Evolutionary conservation across 352 stramenopile genomes (phyloP).

Genomic region (Phytopythium kandeliae): DNA sequence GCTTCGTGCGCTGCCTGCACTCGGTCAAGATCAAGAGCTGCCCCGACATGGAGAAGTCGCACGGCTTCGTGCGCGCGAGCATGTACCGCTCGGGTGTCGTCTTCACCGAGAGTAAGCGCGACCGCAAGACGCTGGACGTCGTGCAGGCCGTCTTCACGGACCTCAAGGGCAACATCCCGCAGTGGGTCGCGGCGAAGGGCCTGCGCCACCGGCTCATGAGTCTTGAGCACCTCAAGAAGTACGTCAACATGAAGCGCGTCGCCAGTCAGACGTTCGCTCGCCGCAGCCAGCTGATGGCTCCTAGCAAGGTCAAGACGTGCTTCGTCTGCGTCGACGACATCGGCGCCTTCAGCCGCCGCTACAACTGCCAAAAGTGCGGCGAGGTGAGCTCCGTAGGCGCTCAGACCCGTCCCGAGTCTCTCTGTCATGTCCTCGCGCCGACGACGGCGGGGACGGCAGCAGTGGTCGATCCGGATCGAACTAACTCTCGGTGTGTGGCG

Average conservation of each 20-base stretch:
- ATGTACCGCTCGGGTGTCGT: constrained; percentile 81
- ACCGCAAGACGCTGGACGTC: constrained; percentile 65
- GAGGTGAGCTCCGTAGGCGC: constrained; percentile 23
- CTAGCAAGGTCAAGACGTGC: constrained; percentile 70
- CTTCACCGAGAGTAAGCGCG: constrained; percentile 70
- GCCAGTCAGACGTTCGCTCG: constrained; percentile 68
- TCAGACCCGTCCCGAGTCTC: too few relatives aligned
- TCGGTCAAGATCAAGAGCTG: constrained; percentile 86
- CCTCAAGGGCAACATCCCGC: constrained; percentile 70
- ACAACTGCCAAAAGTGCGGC: constrained; percentile 83
- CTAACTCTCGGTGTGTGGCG: too few relatives aligned
- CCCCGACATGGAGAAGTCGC: constrained; percentile 73
- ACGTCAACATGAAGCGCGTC: constrained; percentile 75
- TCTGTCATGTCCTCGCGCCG: too few relatives aligned
- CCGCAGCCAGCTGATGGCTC: constrained; percentile 56
- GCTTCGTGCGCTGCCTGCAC: constrained; percentile 72
- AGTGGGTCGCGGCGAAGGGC: constrained; percentile 59
- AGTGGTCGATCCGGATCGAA: too few relatives aligned
- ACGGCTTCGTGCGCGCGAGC: constrained; percentile 71
- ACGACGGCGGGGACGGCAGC: too few relatives aligned
- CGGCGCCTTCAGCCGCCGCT: constrained; percentile 70
- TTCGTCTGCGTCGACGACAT: constrained; percentile 81
- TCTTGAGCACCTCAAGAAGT: constrained; percentile 74
- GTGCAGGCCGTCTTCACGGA: constrained; percentile 82
- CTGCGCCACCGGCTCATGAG: constrained; percentile 64